Evolutionary conservation across 2,329 filamentous ascomycete genomes (phyloP), one percentile per base, ranked within the genome.

Genomic region (Fragosphaeria purpurea): DNA sequence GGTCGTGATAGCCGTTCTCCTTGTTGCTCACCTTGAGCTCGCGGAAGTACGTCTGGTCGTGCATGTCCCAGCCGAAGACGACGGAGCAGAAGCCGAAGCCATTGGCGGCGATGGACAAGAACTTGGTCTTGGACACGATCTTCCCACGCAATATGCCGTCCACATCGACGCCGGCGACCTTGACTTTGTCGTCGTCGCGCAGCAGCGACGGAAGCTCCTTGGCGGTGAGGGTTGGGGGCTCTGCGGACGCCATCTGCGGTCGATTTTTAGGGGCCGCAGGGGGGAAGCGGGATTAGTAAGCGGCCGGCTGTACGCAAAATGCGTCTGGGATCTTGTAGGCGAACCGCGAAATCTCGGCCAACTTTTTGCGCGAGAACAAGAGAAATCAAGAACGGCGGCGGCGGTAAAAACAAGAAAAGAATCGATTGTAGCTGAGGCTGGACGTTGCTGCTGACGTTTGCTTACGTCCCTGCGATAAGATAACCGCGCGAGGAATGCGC

Each of bases 21-120:
- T 86, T 86, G 70, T 95, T 95, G 69, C 87, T 93, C 65, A 95
- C 85, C 61, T 79, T 79, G 56, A 95, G 78, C 69, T 95, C 89
- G 59, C 77, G 81, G 65, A 87, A 83, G 67, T 95, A 96, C 9
- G 88, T 94, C 71, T 82, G 76, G 63, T 96, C 90, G 67, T 96
- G 89, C 88, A 95, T 95, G 68, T 96, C 89, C 90, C 90, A 95
- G 64, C 90, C 89, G 61, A 95, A 95, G 57, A 95, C 82, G 58
- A 95, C 88, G 22, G 86, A 93, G 73, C 90, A 95, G 74, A 95
- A 95, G 49, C 89, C 90, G 60, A 95, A 95, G 47, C 89, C 90
- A 43, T 81, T 77, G 41, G 79, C 68, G n/a, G 83, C 84, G 48
- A 95, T 79, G 34, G 86, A 88, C 39, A 95, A 72, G 67, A 96